phyloP scores from a whole-genome alignment of 306 rosid species.

The Medicago truncatula region DNA sequence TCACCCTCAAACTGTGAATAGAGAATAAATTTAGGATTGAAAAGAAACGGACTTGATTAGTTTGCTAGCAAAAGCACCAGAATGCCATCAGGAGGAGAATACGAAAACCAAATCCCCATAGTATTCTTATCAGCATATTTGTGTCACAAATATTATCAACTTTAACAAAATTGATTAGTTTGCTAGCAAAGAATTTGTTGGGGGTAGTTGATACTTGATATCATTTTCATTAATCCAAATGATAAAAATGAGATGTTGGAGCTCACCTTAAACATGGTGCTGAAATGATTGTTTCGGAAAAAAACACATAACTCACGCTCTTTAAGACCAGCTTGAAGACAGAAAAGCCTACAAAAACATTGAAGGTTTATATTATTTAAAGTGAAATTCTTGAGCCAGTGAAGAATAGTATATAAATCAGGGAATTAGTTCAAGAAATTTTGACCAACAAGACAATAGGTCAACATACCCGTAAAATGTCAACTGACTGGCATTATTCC shows the following conservation, averaged over 20 bases:
- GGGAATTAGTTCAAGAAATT: constrained; percentile 29
- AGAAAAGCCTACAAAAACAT: constrained; percentile 78
- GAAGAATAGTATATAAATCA: constrained; percentile 27
- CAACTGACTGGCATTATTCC: constrained; percentile 92
- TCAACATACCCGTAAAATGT: constrained; percentile 78
- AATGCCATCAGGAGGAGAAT: no score
- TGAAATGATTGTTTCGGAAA: constrained; percentile 97
- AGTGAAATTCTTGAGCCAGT: constrained; percentile 25
- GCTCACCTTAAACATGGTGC: constrained; percentile 99
- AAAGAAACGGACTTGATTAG: neutral
- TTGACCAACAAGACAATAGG: constrained; percentile 23
- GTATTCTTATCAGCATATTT: no score
- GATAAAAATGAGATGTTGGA: constrained; percentile 2
- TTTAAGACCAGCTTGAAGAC: constrained; percentile 94
- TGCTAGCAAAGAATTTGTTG: neutral
- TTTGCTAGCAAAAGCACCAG: no score
- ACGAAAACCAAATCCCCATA: no score
- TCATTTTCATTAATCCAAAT: constrained; percentile 38
- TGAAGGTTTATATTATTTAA: constrained; percentile 23
- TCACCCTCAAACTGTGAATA: constrained; percentile 71
- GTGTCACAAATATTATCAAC: no score
- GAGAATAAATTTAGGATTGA: constrained; percentile 27
- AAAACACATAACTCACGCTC: constrained; percentile 96
- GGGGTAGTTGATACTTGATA: constrained; percentile 32
- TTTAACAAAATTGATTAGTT: no score